phyloP scores from a whole-genome alignment of 2,329 filamentous ascomycete species.

The Sporothrix phasma region DNA sequence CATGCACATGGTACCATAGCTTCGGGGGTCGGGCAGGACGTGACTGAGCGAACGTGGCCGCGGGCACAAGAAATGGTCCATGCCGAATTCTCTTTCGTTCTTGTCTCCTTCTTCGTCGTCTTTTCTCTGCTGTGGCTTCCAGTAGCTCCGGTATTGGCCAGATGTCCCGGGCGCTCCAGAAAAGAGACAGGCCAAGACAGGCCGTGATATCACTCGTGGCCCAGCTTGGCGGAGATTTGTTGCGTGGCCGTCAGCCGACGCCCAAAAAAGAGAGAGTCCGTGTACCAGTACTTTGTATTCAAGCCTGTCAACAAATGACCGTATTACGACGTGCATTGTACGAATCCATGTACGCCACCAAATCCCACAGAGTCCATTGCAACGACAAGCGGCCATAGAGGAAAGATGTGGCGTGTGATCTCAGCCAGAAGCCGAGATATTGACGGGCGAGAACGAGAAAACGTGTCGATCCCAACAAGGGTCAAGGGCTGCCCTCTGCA shows the following conservation, averaged over 20 bases:
- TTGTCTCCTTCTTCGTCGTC: neutral
- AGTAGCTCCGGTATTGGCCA: neutral
- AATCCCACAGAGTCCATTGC: neutral
- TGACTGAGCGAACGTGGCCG: neutral
- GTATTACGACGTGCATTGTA: too few relatives aligned
- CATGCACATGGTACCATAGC: neutral
- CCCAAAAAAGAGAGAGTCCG: too few relatives aligned
- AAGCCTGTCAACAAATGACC: too few relatives aligned
- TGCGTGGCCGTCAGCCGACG: too few relatives aligned
- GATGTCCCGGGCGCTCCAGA: too few relatives aligned
- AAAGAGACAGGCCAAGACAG: neutral
- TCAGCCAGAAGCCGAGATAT: neutral
- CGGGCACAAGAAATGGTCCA: neutral
- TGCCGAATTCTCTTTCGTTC: neutral
- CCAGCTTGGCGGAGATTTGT: neutral
- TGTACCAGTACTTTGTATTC: too few relatives aligned
- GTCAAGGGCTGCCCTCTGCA: too few relatives aligned
- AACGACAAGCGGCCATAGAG: neutral
- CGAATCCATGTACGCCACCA: neutral
- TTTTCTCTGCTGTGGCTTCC: neutral
- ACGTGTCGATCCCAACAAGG: neutral
- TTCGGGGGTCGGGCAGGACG: neutral
- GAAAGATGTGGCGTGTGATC: neutral
- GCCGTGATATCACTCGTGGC: neutral
- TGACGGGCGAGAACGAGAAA: neutral